These are phyloP conservation scores for Emericellopsis cladophorae DNA, from an alignment of 2,329 filamentous ascomycete species.

Conservation along the genomic window DNA sequence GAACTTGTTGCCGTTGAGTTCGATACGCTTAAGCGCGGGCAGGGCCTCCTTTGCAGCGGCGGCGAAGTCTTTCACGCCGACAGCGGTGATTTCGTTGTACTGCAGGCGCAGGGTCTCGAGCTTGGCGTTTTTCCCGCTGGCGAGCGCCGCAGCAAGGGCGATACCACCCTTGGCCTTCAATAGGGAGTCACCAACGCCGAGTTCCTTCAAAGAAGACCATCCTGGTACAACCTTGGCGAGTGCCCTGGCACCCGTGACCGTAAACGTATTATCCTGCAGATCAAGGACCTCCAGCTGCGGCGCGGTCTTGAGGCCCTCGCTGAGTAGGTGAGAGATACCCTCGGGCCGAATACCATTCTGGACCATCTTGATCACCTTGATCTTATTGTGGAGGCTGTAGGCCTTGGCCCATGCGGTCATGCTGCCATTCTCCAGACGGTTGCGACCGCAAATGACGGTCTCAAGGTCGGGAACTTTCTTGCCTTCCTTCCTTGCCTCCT, in stretches of 20 bases:
- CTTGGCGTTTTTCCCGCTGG: conserved; percentile 62
- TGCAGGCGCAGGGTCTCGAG: conserved; percentile 75
- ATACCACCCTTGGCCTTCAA: conserved; percentile 67
- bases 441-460: conserved; percentile 94
- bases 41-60: conserved; percentile 55
- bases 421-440: conserved; percentile 87
- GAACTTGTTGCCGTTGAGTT: conserved; percentile 95
- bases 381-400: conserved; percentile 68
- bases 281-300: conserved; percentile 64
- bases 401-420: conserved; percentile 92
- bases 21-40: conserved; percentile 69
- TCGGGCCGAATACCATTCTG: conserved; percentile 96
- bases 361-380: conserved; percentile 89
- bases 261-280: conserved; percentile 97
- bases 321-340: conserved; percentile 72
- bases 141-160: conserved; percentile 60
- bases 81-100: conserved; percentile 84
- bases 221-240: conserved; percentile 60
- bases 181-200: conserved; percentile 82
- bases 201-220: conserved; percentile 68
- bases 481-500: conserved; percentile 57
- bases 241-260: conserved; percentile 63
- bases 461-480: conserved; percentile 71
- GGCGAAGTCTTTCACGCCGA: conserved; percentile 59
- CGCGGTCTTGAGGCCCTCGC: conserved; percentile 63